Evolutionary conservation across 768 basidiomycete species (phyloP), one percentile per base, ranked within the genome.

Genomic region (Kwoniella bestiolae): DNA sequence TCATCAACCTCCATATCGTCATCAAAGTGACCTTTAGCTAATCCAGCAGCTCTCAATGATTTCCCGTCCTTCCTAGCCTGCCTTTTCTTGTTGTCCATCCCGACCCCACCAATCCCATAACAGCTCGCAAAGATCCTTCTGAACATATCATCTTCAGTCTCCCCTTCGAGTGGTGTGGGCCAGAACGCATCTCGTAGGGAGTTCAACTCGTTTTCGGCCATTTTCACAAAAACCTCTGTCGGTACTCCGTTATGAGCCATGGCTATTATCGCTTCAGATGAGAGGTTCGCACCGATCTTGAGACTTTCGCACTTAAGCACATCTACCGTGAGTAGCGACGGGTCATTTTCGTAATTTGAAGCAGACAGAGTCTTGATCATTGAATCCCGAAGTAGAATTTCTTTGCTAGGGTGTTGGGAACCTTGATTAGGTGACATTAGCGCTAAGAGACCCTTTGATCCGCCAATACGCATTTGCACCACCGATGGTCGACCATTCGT

Each of bases 361-460:
- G 52, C 41, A 3, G 67, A 65, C 12, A 69, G 38, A 1, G 72
- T 55, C 60, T 78, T 78, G 35, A 76, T 57, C 74, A 76, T 74
- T 0, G 74, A 76, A 5, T 65, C 63, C 7, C 77, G 70, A 6
- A 78, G 66, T 8, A 73, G n/a, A 21, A 78, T 51, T 18, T 72
- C 68, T 14, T 56, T 71, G 21, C 65, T 63, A 5, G 72, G 71
- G 34, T 72, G 59, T 21, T 12, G 47, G 6, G 32, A 18, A 11
- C 56, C 47, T 57, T 74, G 65, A 3, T 26, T 31, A 0, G 51
- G 61, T n/a, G 60, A 70, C 76, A 78, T 78, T 12, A 76, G 12
- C 5, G 64, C 63, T 23, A 78, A 58, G n/a, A 78, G 52, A 16
- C 77, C 77, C 41, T 78, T 78, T 26, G 71, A 52, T 0, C 74